A percentile compares a stretch with the other conserved stretches of the same genome.
Evolutionary conservation across 148 eudicot genomes (phyloP).

Genomic region (Camellia granthamiana): DNA sequence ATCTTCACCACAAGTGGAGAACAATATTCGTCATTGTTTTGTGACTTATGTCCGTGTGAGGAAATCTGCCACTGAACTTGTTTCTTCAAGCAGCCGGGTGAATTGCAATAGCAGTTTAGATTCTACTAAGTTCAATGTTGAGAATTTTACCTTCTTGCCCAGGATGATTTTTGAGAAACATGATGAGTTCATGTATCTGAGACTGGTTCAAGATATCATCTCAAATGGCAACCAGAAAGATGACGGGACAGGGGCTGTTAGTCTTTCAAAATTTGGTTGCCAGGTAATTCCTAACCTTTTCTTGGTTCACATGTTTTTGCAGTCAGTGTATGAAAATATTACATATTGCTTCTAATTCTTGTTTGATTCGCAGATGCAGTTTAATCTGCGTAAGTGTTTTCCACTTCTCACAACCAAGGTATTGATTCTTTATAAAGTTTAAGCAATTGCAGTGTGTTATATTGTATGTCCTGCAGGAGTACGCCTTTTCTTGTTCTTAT

Average conservation of each 20-base stretch:
- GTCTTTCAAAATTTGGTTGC: slow-evolving; percentile 56
- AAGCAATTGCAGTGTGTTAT: not conserved
- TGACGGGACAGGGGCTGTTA: slow-evolving; percentile 64
- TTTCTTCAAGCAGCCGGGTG: slow-evolving; percentile 20
- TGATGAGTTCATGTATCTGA: slow-evolving; percentile 46
- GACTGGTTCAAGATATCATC: slow-evolving; percentile 43
- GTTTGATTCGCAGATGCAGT: slow-evolving; percentile 42
- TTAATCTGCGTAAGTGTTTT: slow-evolving; percentile 49
- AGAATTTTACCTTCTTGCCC: slow-evolving; percentile 53
- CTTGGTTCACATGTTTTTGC: not conserved
- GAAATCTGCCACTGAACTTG: slow-evolving; percentile 24
- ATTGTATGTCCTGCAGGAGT: not conserved
- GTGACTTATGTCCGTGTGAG: slow-evolving; percentile 53
- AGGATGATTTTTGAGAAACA: slow-evolving; percentile 43
- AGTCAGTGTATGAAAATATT: not conserved
- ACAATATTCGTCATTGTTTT: slow-evolving; percentile 35
- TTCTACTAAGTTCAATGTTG: slow-evolving; percentile 32
- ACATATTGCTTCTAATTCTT: not conserved
- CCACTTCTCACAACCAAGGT: slow-evolving; percentile 89
- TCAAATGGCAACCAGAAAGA: slow-evolving; percentile 46
- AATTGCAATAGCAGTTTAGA: slow-evolving; percentile 4
- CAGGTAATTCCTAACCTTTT: slow-evolving; percentile 38
- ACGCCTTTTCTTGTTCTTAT: not conserved
- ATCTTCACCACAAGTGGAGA: slow-evolving; percentile 41
- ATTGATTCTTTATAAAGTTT: not conserved